Conservation (phyloP, 2,329 filamentous ascomycete species). For the Pseudogymnoascus destructans region DNA sequence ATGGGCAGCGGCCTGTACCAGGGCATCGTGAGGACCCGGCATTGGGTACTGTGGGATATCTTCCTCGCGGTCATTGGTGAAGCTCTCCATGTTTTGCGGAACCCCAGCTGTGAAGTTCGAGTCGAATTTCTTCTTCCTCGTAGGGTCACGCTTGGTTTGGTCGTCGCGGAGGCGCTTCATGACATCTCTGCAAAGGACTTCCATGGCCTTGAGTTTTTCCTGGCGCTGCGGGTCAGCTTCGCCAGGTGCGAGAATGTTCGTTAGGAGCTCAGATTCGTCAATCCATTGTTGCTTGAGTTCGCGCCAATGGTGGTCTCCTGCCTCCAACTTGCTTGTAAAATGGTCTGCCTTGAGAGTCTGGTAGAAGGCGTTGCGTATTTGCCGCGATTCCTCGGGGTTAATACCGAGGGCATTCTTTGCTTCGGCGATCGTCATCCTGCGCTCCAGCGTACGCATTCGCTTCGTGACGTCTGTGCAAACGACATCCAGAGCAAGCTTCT, state of each 20-base stretch:
- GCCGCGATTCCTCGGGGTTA: constrained; percentile 53
- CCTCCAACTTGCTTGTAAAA: constrained; percentile 61
- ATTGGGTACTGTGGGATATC: constrained; percentile 4
- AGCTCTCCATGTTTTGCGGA: constrained; percentile 7
- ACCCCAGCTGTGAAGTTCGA: constrained; percentile 26
- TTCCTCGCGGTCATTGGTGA: background rate
- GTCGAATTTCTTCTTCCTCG: constrained; percentile 30
- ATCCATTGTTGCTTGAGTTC: constrained; percentile 58
- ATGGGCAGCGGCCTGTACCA: constrained; percentile 24
- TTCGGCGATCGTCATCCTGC: constrained; percentile 58
- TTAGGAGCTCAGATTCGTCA: constrained; percentile 40
- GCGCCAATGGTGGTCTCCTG: constrained; percentile 58
- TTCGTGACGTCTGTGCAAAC: constrained; percentile 76
- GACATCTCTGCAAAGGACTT: constrained; percentile 61
- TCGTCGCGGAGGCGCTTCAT: constrained; percentile 66
- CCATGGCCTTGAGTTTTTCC: constrained; percentile 50
- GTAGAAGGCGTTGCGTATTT: constrained; percentile 53
- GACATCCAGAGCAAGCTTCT: constrained; percentile 59
- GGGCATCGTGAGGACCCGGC: constrained; percentile 13
- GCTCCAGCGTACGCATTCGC: constrained; percentile 52
- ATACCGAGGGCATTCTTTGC: constrained; percentile 60
- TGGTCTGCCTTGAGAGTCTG: constrained; percentile 50
- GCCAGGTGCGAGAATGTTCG: constrained; percentile 38
- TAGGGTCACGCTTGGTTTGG: constrained; percentile 40
- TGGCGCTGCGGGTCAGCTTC: constrained; percentile 39